Conservation (phyloP, 306 rosid genomes). For the Herpetospermum pedunculosum region DNA sequence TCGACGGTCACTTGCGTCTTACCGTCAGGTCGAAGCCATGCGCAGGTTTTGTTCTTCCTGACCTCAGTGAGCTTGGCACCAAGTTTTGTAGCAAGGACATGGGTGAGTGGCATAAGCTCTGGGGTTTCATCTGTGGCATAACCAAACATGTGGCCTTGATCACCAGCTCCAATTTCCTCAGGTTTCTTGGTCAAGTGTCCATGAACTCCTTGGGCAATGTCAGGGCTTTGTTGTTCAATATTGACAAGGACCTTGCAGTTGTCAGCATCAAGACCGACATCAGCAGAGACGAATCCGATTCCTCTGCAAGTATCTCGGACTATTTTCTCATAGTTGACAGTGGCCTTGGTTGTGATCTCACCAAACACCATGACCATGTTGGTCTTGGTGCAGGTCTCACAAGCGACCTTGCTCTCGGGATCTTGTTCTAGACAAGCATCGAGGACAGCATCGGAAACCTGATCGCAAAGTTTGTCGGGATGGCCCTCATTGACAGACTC, state of each 20-base stretch:
- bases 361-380: conserved; percentile 76
- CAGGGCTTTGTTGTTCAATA: conserved; percentile 17
- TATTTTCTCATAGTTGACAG: conserved; percentile 15
- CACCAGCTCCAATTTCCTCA: conserved; percentile 19
- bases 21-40: conserved; percentile 19
- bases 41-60: conserved; percentile 17
- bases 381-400: conserved; percentile 82
- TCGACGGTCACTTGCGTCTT: conserved; percentile 17
- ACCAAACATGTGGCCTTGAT: conserved; percentile 21
- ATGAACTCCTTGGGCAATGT: conserved; percentile 17
- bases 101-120: conserved; percentile 19
- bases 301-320: conserved; percentile 17
- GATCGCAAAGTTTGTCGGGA: conserved; percentile 19
- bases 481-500: conserved; percentile 21
- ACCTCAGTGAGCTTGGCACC: conserved; percentile 23
- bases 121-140: conserved; percentile 17
- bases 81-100: conserved; percentile 17
- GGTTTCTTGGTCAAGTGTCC: conserved; percentile 18
- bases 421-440: conserved; percentile 16
- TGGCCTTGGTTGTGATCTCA: conserved; percentile 20
- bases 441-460: conserved; percentile 18
- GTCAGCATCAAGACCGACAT: conserved; percentile 14
- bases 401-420: conserved; percentile 41
- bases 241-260: conserved; percentile 14
- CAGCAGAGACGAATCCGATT: conserved; percentile 10